Base-by-base conservation (phyloP, 768 basidiomycete genomes). In the Lactifluus piperatus region DNA sequence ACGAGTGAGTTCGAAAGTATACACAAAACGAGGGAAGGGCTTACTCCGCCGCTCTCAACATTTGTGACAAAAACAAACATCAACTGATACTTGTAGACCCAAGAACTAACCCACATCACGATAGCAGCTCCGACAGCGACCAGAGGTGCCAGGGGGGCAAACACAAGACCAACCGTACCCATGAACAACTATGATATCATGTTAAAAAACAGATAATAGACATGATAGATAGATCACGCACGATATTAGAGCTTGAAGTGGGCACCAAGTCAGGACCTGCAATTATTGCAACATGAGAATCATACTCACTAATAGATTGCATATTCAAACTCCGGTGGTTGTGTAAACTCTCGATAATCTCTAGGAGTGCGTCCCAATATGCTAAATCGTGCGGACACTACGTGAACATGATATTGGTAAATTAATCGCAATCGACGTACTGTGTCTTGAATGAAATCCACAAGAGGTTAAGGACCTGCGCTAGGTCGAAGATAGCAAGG, bases 1-100 rank as follows among this genome's bases (percentile, higher is more conserved):
- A 53, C 62, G 49, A 16, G 46, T 65, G 34, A 57, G 54, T 29
- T 32, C 54, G 47, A 37, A 5, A 2, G 10, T 4, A 44, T 44
- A 11, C 22, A 44, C 18, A 5, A 10, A 44, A n/a, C n/a, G 9
- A 47, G 18, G 18, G 41, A 37, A 4, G 52, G 5, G 81, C 88
- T 64, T 71, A 92, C 90, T 32, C 97, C 97, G 58, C 95, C 97
- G 52, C 86, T 91, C 73, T 99, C 97, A 14, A 93, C 88, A 62
- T 84, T 85, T 6, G 93, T 84, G 49, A 91, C 75, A 69, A 81
- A 94, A 57, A 95, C 91, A 71, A 95, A 98, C 85, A 97, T 93
- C 51, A 97, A 77, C 75, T 94, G 89, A 68, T 98, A 98, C 74
- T 98, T 99, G 78, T 94, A 92, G 22, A 91, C 88, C 78, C 84